phyloP scores from a whole-genome alignment of 2,329 filamentous ascomycete genomes.

The Gliomastix tumulicola region DNA sequence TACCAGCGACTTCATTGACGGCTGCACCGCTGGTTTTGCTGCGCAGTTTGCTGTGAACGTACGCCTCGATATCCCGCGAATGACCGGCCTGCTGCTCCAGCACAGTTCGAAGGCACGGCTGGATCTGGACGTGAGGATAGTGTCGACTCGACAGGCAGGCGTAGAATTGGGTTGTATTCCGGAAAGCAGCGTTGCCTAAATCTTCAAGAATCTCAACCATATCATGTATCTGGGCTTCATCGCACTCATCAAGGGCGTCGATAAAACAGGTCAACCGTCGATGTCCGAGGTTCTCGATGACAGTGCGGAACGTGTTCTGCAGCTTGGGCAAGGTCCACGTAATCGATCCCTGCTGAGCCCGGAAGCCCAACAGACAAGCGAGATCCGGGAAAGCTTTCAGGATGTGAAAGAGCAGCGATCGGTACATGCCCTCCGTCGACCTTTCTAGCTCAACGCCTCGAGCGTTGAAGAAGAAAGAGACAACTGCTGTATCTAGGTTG shows the following conservation, averaged over 20 bases:
- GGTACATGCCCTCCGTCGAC: slow-evolving; percentile 38
- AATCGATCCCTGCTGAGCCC: neutral
- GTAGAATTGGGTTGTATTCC: slow-evolving; percentile 12
- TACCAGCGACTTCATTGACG: too few species aligned
- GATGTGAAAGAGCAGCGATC: slow-evolving; percentile 39
- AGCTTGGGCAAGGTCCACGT: neutral
- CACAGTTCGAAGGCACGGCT: slow-evolving; percentile 12
- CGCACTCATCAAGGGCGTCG: slow-evolving; percentile 10
- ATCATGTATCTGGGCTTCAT: slow-evolving; percentile 3
- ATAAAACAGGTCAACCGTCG: slow-evolving; percentile 5
- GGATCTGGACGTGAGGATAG: slow-evolving; percentile 30
- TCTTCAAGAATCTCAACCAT: slow-evolving; percentile 34
- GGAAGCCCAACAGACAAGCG: slow-evolving; percentile 19
- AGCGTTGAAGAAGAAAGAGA: slow-evolving; percentile 17
- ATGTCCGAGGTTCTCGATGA: neutral
- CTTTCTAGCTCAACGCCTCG: slow-evolving; percentile 33
- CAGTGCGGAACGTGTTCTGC: neutral
- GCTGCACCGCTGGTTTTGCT: neutral
- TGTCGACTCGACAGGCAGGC: slow-evolving; percentile 36
- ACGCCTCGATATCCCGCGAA: slow-evolving; percentile 13
- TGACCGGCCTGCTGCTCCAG: slow-evolving; percentile 17
- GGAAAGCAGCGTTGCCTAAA: slow-evolving; percentile 17
- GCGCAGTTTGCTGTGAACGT: slow-evolving; percentile 6
- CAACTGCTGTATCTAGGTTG: neutral
- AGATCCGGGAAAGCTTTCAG: slow-evolving; percentile 24